Percentiles rank a stretch among this genome's conserved stretches.
These are phyloP conservation scores for Amanita rubescens DNA, from an alignment of 768 basidiomycete genomes.

Conservation along the genomic window DNA sequence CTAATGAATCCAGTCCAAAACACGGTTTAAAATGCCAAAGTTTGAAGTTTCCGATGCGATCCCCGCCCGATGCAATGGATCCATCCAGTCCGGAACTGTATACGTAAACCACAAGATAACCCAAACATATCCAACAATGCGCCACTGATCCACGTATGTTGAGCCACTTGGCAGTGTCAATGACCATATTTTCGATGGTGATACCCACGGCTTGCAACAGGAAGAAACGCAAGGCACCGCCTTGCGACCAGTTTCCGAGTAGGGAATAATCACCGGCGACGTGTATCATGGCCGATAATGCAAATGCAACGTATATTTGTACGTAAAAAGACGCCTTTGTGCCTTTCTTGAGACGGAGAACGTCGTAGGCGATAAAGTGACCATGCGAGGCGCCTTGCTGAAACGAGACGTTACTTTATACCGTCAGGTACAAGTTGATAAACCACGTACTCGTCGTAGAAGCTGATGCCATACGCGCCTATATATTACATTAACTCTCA, in stretches of 20 bases:
- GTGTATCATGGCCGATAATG: slow-evolving; percentile 25
- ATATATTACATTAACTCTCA: not conserved
- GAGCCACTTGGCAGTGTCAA: slow-evolving; percentile 13
- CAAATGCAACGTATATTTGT: slow-evolving; percentile 20
- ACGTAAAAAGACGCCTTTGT: slow-evolving; percentile 12
- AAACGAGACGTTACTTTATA: not conserved
- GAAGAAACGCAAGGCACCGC: slow-evolving; percentile 19
- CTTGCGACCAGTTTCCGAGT: slow-evolving; percentile 9
- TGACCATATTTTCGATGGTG: slow-evolving; percentile 24
- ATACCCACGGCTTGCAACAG: slow-evolving; percentile 26
- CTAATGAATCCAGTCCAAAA: not conserved
- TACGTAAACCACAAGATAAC: slow-evolving; percentile 21
- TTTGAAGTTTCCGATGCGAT: slow-evolving; percentile 6
- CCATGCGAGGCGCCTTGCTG: slow-evolving; percentile 4
- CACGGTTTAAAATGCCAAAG: slow-evolving; percentile 3
- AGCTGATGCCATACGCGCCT: slow-evolving; percentile 20
- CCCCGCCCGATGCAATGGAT: slow-evolving; percentile 13
- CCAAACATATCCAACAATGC: slow-evolving; percentile 19
- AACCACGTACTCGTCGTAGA: slow-evolving; percentile 14
- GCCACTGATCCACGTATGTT: slow-evolving; percentile 8
- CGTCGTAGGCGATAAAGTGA: slow-evolving; percentile 3
- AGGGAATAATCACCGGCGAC: slow-evolving; percentile 26
- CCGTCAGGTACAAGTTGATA: not conserved
- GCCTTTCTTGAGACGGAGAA: slow-evolving; percentile 7
- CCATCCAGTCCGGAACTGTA: slow-evolving; percentile 16